These are phyloP conservation scores for Mrakia gelida DNA, from an alignment of 768 basidiomycete species.

Conservation along the genomic window DNA sequence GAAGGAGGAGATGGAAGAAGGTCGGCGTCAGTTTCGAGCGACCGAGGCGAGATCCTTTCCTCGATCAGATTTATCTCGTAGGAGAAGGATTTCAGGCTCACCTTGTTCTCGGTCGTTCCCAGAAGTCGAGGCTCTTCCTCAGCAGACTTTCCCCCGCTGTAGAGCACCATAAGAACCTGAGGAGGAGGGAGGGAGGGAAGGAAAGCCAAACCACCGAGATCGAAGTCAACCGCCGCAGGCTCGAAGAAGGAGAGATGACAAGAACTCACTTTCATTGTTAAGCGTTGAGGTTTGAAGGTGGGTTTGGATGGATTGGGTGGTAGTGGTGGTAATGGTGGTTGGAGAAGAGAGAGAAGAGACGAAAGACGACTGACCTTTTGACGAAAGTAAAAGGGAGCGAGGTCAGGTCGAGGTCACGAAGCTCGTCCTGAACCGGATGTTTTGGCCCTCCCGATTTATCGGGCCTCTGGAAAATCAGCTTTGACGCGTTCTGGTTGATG, in stretches of 20 bases:
- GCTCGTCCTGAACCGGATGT: no score
- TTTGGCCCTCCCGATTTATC: neutral
- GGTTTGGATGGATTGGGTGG: neutral
- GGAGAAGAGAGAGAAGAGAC: neutral
- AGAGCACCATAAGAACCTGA: constrained; percentile 47
- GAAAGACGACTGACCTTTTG: neutral
- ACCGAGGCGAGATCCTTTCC: neutral
- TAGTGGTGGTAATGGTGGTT: neutral
- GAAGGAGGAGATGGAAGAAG: neutral
- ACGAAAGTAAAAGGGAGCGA: no score
- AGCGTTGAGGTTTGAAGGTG: no score
- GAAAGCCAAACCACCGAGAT: neutral
- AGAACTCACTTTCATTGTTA: neutral
- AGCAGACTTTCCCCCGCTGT: constrained; percentile 64
- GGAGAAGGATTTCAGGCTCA: neutral
- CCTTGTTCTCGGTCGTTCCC: constrained; percentile 68
- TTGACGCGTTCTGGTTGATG: neutral
- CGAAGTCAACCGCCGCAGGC: neutral
- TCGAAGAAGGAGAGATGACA: neutral
- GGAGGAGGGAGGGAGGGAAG: constrained; percentile 11
- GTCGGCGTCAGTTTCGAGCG: neutral
- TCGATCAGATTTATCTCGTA: neutral
- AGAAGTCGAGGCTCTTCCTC: constrained; percentile 66
- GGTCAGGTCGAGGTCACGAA: neutral
- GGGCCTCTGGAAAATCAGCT: neutral